These are phyloP conservation scores for Apophysomyces trapeziformis DNA, from an alignment of 371 early-diverging fungal genomes.

Conservation along the genomic window DNA sequence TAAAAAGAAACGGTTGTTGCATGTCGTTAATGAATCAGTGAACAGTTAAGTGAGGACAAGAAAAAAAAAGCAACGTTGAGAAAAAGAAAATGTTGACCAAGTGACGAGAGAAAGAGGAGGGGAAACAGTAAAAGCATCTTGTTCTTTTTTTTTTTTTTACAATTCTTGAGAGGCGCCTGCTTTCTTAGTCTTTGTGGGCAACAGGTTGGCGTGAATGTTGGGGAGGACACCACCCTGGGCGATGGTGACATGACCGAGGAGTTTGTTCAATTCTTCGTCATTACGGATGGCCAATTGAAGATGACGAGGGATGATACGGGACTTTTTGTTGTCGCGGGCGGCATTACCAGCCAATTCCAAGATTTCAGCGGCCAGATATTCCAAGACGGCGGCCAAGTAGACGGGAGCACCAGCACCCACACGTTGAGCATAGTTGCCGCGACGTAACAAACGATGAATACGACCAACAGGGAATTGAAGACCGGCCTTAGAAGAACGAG, in stretches of 20 bases:
- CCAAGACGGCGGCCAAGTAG: slow-evolving; percentile 91
- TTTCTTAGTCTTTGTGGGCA: slow-evolving; percentile 72
- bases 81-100: too few species aligned
- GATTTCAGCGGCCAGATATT: slow-evolving; percentile 94
- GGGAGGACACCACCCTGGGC: slow-evolving; percentile 85
- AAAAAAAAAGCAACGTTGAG: too few species aligned
- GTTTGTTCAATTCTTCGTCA: slow-evolving; percentile 93
- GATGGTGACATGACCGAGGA: slow-evolving; percentile 82
- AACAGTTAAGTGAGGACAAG: too few species aligned
- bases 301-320: slow-evolving; percentile 88
- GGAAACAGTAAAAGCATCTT: too few species aligned
- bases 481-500: slow-evolving; percentile 80
- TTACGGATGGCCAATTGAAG: slow-evolving; percentile 89
- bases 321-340: slow-evolving; percentile 92
- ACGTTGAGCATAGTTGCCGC: slow-evolving; percentile 93
- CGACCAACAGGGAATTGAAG: slow-evolving; percentile 94
- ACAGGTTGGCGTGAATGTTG: slow-evolving; percentile 72
- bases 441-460: slow-evolving; percentile 91
- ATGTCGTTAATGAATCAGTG: too few species aligned
- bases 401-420: slow-evolving; percentile 91
- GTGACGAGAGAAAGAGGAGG: too few species aligned
- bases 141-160: slow-evolving; percentile 15
- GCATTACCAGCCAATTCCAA: slow-evolving; percentile 94
- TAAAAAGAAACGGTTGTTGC: too few species aligned
- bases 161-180: slow-evolving; percentile 48